Base-by-base conservation (phyloP, 768 basidiomycete species). In the Porphyrellus cyaneotinctus region DNA sequence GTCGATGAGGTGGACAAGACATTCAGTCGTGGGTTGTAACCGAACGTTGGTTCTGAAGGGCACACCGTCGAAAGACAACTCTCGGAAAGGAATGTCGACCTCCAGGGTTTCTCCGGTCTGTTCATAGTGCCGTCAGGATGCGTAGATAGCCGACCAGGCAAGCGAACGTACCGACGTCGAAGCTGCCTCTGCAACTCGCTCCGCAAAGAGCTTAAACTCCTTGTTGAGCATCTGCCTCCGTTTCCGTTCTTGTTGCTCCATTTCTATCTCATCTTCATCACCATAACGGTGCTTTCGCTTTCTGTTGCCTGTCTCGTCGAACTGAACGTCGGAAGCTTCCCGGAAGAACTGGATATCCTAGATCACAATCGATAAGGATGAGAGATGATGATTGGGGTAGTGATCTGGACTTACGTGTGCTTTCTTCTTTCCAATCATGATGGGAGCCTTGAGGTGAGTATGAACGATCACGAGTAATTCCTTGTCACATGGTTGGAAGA, bases 341-440 rank as follows among this genome's bases (percentile, higher is more conserved):
- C 95, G 89, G 76, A 90, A 94, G 70, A 99, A 97, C 81, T 98
- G 97, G 7, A 98, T 83, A 68, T 99, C 97, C 90, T 95, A 56
- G 20, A 48, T 43, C 48, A 43, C 43, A 30, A 30, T 49, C 20
- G 12, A 35, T 48, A 20, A 59, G 33, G 28, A 52, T 20, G 20
- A 26, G 15, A n/a, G n/a, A n/a, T 15, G 13, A 41, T 32, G 9
- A 9, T 37, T 33, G 22, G 23, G 20, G 39, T 8, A 47, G 38
- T 3, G 13, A 28, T 6, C 26, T 18, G 10, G 8, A 75, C 85
- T 46, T 62, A 94, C 92, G 63, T 90, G 91, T 20, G 97, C 85
- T 71, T 98, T 99, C 75, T 94, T 97, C 77, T 98, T 98, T 56
- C 97, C 95, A 60, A 99, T 91, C 81, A 98, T 95, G 68, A 99